These are phyloP conservation scores for Diaporthe sp. DNA, from an alignment of 2,329 filamentous ascomycete species.

Conservation along the genomic window DNA sequence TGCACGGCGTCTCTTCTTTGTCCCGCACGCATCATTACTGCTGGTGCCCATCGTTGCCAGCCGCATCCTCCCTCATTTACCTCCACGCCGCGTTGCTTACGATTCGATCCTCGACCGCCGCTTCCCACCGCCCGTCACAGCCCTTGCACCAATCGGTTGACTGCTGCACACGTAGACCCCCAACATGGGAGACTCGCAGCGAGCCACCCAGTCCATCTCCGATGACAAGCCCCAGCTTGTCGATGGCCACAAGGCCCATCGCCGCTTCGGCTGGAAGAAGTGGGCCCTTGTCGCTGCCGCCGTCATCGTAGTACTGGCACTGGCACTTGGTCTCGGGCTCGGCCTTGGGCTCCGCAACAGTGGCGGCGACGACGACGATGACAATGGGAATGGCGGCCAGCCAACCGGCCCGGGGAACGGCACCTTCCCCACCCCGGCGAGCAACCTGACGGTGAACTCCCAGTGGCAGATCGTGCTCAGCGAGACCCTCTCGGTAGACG, in stretches of 20 bases:
- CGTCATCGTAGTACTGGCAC: constrained; percentile 53
- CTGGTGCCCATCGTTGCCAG: background rate
- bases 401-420: constrained; percentile 44
- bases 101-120: background rate
- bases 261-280: constrained; percentile 31
- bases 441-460: constrained; percentile 54
- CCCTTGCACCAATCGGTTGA: background rate
- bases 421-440: constrained; percentile 41
- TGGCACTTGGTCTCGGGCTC: constrained; percentile 70
- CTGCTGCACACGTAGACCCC: background rate
- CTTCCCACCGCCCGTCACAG: background rate
- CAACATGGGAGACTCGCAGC: constrained; percentile 26
- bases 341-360: constrained; percentile 59
- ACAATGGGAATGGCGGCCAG: constrained; percentile 30
- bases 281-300: constrained; percentile 28
- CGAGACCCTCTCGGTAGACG: constrained; percentile 55
- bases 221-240: constrained; percentile 36
- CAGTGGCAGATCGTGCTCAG: constrained; percentile 75
- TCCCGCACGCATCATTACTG: background rate
- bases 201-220: constrained; percentile 17
- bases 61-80: background rate
- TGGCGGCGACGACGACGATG: constrained; percentile 38
- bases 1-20: background rate
- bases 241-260: constrained; percentile 2
- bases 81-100: background rate